phyloP scores from a whole-genome alignment of 176 grass and related monocot genomes.

The Chrysopogon serrulatus region DNA sequence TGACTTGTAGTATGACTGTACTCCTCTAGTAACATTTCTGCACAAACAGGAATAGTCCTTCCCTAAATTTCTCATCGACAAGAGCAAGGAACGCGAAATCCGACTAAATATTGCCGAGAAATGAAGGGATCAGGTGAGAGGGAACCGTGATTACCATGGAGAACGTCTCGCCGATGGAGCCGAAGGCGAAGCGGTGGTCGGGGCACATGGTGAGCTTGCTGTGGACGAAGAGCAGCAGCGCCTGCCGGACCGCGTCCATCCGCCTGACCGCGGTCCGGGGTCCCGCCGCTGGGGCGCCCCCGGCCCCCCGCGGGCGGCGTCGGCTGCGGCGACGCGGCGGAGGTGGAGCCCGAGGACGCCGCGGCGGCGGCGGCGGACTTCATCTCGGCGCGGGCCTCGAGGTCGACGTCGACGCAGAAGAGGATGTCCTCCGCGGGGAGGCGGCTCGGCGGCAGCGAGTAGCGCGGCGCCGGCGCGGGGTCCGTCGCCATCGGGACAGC shows the following conservation, averaged over 20 bases:
- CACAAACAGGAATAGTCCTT: background rate
- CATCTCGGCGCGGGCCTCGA: conserved; percentile 75
- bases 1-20: background rate
- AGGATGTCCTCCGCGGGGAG: conserved; percentile 81
- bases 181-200: conserved; percentile 87
- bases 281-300: background rate
- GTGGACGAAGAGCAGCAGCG: conserved; percentile 78
- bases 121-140: background rate
- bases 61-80: background rate
- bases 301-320: conserved; percentile 37
- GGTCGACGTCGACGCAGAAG: conserved; percentile 90
- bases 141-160: conserved; percentile 42
- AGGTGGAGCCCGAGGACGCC: background rate
- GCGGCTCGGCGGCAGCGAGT: conserved; percentile 61
- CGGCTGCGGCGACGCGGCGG: conserved; percentile 28
- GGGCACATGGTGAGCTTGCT: conserved; percentile 73
- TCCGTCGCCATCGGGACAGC: conserved; percentile 25
- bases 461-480: conserved; percentile 9
- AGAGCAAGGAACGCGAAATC: background rate
- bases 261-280: conserved; percentile 51
- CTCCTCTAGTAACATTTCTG: background rate
- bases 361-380: conserved; percentile 21
- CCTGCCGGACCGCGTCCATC: conserved; percentile 86
- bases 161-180: conserved; percentile 52
- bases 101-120: background rate